Conservation (phyloP, 163 green algal species). For the Scenedesmus sp. region DNA sequence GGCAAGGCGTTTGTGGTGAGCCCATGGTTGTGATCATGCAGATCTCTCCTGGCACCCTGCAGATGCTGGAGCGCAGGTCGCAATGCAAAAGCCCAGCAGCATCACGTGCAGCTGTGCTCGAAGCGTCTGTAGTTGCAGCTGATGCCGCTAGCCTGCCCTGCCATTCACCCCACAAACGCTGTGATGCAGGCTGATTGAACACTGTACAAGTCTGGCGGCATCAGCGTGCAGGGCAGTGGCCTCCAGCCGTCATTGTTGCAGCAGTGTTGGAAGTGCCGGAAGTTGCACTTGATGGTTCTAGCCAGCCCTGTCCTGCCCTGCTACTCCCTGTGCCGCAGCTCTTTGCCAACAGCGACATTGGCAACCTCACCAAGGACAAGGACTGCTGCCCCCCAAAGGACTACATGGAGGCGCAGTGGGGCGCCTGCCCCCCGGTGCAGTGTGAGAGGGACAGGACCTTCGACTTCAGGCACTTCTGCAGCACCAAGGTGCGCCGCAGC, state of each 20-base stretch:
- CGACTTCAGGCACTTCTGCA: constrained; percentile 35
- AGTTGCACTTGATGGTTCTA: neutral
- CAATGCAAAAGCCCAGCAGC: neutral
- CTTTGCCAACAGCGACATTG: constrained; percentile 45
- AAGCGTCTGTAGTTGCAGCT: neutral
- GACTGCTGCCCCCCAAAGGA: neutral
- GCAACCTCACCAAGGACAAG: neutral
- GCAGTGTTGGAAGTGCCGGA: no score
- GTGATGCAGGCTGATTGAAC: neutral
- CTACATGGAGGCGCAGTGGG: constrained; percentile 34
- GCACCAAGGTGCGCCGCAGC: neutral
- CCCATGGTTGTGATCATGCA: neutral
- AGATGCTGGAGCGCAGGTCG: neutral
- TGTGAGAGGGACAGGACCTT: constrained; percentile 11
- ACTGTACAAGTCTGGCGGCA: no score
- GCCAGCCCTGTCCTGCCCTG: neutral
- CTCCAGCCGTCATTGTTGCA: no score
- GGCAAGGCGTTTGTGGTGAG: constrained; percentile 39
- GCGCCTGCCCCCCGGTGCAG: constrained; percentile 4
- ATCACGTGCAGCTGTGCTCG: neutral
- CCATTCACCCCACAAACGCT: neutral
- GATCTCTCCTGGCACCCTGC: neutral
- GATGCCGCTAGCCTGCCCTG: neutral
- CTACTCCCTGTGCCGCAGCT: neutral
- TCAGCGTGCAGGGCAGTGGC: no score